These are phyloP conservation scores for Coprinopsis strossmayeri DNA, from an alignment of 768 basidiomycete genomes.

Conservation along the genomic window DNA sequence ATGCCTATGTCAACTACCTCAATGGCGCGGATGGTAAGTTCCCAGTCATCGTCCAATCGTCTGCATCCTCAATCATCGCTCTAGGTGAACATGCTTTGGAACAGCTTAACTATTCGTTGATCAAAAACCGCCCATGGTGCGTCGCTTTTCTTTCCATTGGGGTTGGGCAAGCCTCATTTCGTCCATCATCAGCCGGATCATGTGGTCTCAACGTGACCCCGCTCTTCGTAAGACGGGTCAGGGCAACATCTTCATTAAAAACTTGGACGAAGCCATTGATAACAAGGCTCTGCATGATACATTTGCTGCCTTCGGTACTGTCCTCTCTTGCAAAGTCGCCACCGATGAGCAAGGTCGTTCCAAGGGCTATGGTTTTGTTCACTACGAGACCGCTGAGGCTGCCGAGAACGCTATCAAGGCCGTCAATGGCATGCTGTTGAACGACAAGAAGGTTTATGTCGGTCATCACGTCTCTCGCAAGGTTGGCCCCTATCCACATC, in stretches of 20 bases:
- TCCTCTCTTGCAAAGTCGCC: conserved; percentile 98
- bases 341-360: conserved; percentile 93
- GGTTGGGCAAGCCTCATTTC: conserved; percentile 11
- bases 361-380: conserved; percentile 98
- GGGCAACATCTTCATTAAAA: conserved; percentile 99
- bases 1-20: conserved; percentile 99
- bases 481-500: too few species aligned
- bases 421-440: conserved; percentile 98
- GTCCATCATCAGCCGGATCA: conserved; percentile 73
- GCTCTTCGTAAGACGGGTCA: conserved; percentile 98
- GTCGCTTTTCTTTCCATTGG: conserved; percentile 19
- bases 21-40: conserved; percentile 84
- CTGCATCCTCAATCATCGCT: conserved; percentile 2
- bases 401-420: conserved; percentile 96
- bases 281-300: conserved; percentile 99
- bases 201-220: conserved; percentile 99
- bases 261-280: conserved; percentile 94
- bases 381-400: conserved; percentile 97
- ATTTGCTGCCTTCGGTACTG: conserved; percentile 97
- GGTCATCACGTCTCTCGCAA: conserved; percentile 97
- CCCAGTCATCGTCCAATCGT: background rate
- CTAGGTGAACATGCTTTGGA: conserved; percentile 96
- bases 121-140: conserved; percentile 95
- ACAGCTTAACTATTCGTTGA: conserved; percentile 98
- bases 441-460: conserved; percentile 99